phyloP scores from a whole-genome alignment of 768 basidiomycete species.

The Tulasnella sp. region DNA sequence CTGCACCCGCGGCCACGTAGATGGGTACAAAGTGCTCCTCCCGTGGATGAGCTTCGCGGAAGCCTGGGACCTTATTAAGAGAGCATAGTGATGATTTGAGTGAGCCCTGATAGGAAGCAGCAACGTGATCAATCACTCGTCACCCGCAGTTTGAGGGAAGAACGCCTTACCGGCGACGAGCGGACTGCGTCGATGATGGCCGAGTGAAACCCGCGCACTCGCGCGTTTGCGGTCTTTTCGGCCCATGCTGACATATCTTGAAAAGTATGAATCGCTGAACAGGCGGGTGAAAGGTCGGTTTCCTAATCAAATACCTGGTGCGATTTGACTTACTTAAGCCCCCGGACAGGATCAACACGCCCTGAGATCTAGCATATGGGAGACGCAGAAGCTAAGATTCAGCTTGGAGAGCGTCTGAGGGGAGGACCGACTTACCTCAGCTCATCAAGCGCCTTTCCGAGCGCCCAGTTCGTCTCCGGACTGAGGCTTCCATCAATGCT shows the following conservation, averaged over 20 bases:
- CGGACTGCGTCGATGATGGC: conserved; percentile 49
- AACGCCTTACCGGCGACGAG: conserved; percentile 37
- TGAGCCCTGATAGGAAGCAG: conserved; percentile 30
- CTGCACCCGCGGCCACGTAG: conserved; percentile 67
- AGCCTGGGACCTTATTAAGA: conserved; percentile 49
- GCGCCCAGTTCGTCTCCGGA: conserved; percentile 51
- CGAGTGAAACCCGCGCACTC: conserved; percentile 46
- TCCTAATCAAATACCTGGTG: not conserved
- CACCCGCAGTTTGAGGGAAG: not conserved
- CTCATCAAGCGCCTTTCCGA: conserved; percentile 50
- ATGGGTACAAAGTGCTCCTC: conserved; percentile 76
- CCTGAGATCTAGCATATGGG: conserved; percentile 57
- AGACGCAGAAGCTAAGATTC: not conserved
- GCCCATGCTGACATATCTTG: conserved; percentile 42
- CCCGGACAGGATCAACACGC: conserved; percentile 56
- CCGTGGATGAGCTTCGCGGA: conserved; percentile 59
- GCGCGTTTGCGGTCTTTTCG: conserved; percentile 37
- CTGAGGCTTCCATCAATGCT: conserved; percentile 52
- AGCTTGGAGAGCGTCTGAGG: not conserved
- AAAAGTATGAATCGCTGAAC: conserved; percentile 48
- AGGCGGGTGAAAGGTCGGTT: too few species aligned
- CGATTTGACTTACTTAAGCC: conserved; percentile 43
- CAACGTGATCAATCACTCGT: not conserved
- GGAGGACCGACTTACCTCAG: conserved; percentile 54
- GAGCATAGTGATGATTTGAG: conserved; percentile 41